Percentiles rank a stretch among this genome's conserved stretches.
These are phyloP conservation scores for Nemania abortiva DNA, from an alignment of 2,329 filamentous ascomycete genomes.

Conservation along the genomic window DNA sequence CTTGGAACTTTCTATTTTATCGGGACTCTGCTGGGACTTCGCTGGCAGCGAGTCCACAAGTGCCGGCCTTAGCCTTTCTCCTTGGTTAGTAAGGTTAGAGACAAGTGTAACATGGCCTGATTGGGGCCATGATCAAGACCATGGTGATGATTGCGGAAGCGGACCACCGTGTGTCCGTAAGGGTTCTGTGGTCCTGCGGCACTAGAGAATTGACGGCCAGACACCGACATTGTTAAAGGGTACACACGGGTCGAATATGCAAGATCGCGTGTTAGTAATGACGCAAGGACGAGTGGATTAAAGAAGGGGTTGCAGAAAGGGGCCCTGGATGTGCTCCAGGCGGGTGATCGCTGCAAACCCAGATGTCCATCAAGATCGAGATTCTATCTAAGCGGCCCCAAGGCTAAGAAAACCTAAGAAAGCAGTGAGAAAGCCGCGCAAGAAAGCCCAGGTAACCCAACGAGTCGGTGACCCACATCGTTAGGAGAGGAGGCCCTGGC, in stretches of 20 bases:
- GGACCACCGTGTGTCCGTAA: conserved; percentile 4
- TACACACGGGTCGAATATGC: conserved; percentile 4
- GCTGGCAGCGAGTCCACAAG: not conserved
- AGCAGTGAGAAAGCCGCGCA: not conserved
- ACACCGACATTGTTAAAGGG: conserved; percentile 10
- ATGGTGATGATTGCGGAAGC: conserved; percentile 16
- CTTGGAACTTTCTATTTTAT: conserved; percentile 16
- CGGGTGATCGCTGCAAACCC: conserved; percentile 21
- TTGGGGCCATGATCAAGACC: not conserved
- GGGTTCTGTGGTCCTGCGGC: conserved; percentile 1
- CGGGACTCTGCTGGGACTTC: not conserved
- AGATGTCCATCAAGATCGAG: conserved; percentile 27
- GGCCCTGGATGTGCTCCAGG: conserved; percentile 7
- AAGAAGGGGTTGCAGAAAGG: not conserved
- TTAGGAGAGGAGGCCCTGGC: conserved; percentile 15
- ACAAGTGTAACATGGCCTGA: conserved; percentile 5
- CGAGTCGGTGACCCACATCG: conserved; percentile 23
- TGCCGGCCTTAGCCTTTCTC: conserved; percentile 8
- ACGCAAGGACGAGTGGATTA: conserved; percentile 6
- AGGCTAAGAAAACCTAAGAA: not conserved
- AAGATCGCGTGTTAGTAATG: conserved; percentile 19
- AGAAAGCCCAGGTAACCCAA: conserved; percentile 14
- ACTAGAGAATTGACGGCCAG: conserved; percentile 4
- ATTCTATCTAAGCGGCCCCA: not conserved
- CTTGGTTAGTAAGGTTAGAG: conserved; percentile 1